phyloP scores from a whole-genome alignment of 129 eudicot species.

The Flaveria trinervia region DNA sequence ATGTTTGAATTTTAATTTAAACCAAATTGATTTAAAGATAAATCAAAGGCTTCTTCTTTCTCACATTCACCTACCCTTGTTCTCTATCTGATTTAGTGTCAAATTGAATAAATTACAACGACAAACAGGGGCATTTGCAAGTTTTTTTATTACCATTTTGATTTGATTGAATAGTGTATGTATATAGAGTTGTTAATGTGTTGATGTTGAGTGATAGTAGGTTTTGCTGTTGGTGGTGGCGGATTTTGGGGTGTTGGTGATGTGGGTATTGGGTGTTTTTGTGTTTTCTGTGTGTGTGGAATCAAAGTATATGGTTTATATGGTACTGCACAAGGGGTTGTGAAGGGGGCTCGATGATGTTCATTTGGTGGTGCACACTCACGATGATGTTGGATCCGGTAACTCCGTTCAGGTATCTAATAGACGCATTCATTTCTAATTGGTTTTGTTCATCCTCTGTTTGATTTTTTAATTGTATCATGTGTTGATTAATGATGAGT shows the following conservation, averaged over 20 bases:
- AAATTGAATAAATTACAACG: neutral
- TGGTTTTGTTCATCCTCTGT: neutral
- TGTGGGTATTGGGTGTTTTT: slow-evolving; percentile 23
- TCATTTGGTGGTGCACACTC: slow-evolving; percentile 74
- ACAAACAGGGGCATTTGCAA: neutral
- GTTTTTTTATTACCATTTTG: too few relatives aligned
- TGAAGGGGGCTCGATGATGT: slow-evolving; percentile 80
- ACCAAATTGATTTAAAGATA: neutral
- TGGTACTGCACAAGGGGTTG: slow-evolving; percentile 61
- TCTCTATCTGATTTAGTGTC: neutral
- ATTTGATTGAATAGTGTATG: too few relatives aligned
- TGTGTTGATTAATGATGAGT: neutral
- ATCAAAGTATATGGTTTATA: slow-evolving; percentile 76
- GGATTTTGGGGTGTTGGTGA: slow-evolving; percentile 23
- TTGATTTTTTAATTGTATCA: neutral
- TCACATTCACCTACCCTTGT: too few relatives aligned
- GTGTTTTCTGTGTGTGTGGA: slow-evolving; percentile 33
- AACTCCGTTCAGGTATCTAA: slow-evolving; percentile 73
- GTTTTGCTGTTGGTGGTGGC: slow-evolving; percentile 25
- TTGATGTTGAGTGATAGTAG: too few relatives aligned
- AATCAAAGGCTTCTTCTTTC: slow-evolving; percentile 3
- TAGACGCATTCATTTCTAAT: neutral
- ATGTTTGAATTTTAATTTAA: neutral
- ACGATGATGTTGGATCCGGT: slow-evolving; percentile 78
- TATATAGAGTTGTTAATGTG: too few relatives aligned